Evolutionary conservation across 371 early-diverging fungal genomes (phyloP), one percentile per base, ranked within the genome.

Genomic region (Batrachochytrium dendrobatidis): DNA sequence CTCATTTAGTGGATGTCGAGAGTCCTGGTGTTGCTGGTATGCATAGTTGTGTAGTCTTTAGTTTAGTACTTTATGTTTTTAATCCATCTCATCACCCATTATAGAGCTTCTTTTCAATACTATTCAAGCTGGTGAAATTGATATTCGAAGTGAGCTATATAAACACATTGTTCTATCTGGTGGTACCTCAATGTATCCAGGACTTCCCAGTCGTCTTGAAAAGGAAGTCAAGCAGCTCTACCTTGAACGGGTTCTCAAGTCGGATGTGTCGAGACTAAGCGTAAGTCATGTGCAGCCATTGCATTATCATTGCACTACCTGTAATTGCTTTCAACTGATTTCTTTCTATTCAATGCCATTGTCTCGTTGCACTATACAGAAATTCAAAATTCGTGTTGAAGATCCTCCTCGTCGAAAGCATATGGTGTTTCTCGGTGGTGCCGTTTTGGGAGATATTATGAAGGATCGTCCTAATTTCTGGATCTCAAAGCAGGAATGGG

Each of bases 391-490:
- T 59, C 86, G 89, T 63, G 94, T 98, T 66, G 93, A 93, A 70
- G 97, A 96, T 69, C 97, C 97, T 53, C 98, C 98, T 35, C 84
- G 91, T 68, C 90, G 98, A 72, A 93, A 90, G 73, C 96, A 98
- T 71, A 92, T 94, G 88, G 98, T 98, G 10, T 98, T 94, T 77
- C 74, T 94, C 56, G 98, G 98, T 69, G 98, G 98, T 35, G 94
- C 98, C 55, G 96, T 98, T 18, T 77, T 98, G 63, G 96, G 93
- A 44, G 90, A 94, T 65, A 88, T 95, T 56, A 89, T 95, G 91
- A 91, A 94, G 76, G 78, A 91, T 75, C 87, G 88, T 61, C 90
- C 90, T 45, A 67, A 77, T 5, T 88, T 91, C 77, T 98, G 98
- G 98, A 85, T 98, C 39, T 83, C 94, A 34, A 91, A 88, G 73